These are phyloP conservation scores for Penicillium lagena DNA, from an alignment of 495 filamentous ascomycete species.

Conservation along the genomic window DNA sequence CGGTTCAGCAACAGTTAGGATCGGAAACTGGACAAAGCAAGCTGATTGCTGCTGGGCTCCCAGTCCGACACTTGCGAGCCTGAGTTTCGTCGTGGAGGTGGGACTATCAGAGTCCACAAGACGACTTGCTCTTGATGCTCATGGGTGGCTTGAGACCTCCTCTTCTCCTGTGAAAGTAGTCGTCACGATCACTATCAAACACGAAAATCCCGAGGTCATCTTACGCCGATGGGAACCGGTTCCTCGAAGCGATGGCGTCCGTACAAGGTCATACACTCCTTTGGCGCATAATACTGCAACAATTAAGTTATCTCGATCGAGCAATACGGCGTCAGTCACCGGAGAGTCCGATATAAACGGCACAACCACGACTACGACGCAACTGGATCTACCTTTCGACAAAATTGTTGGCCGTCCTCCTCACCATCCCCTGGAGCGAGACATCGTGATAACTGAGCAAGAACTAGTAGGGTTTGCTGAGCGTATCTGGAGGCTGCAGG, in stretches of 20 bases:
- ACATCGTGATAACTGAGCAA: constrained; percentile 13
- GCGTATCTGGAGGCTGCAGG: constrained; percentile 11
- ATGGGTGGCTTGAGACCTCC: constrained; percentile 13
- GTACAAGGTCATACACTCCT: constrained; percentile 6
- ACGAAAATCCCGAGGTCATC: constrained; percentile 11
- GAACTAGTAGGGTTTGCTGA: constrained; percentile 13
- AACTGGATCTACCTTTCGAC: constrained; percentile 13
- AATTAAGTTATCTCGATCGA: constrained; percentile 13
- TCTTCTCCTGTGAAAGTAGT: constrained; percentile 14
- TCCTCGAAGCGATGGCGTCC: constrained; percentile 5
- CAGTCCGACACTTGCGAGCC: constrained; percentile 2
- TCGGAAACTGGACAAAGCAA: constrained; percentile 16
- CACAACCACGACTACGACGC: constrained; percentile 9
- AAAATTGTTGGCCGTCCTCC: constrained; percentile 14
- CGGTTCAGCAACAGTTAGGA: constrained; percentile 11
- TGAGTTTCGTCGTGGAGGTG: constrained; percentile 13
- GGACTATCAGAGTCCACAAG: constrained; percentile 14
- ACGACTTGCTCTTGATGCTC: constrained; percentile 15
- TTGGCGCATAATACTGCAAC: constrained; percentile 8
- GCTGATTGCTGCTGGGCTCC: constrained; percentile 15
- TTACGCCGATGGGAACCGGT: constrained; percentile 10
- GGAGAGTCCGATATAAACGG: constrained; percentile 8
- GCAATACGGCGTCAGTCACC: constrained; percentile 10
- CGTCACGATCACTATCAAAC: constrained; percentile 12
- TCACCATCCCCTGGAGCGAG: constrained; percentile 9